Evolutionary conservation across 2,329 filamentous ascomycete species (phyloP), one percentile per base, ranked within the genome.

Genomic region (Alternaria postmessia): DNA sequence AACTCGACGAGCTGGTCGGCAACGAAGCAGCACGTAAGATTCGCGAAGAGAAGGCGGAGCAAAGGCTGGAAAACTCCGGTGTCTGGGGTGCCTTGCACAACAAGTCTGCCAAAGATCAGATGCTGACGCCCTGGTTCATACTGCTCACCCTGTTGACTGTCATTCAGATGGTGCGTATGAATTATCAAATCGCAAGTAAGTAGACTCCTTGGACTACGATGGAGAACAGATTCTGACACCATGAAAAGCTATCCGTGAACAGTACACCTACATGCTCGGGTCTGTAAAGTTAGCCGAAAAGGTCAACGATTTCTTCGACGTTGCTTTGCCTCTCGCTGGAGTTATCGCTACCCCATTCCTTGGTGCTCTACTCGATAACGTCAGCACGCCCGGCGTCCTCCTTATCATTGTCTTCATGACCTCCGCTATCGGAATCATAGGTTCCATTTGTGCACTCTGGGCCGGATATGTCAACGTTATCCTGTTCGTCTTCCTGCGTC

Each of bases 61-160:
- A 85, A 62, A 89, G 88, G 67, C 89, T 90, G 53, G 83, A 86
- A 52, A 85, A 84, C 4, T 91, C 88, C 28, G 92, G 91, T 12
- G 91, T 96, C 39, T 96, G 92, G 91, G 93, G 93, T 43, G 89
- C 90, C 24, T 85, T 96, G 81, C 93, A 97, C 75, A 88, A 88
- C 57, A 84, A 85, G 68, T 86, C 89, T 1, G 90, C 91, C 1
- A 74, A 84, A 42, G 82, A 91, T 69, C 93, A 97, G 80, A 90
- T 96, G 71, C 77, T 82, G 14, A 92, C 90, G 5, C 90, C 89
- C 0, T 96, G 92, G 92, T 96, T 94, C 75, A 82, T 92, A 34
- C 84, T 96, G 38, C 91, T 96, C 69, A 91, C 91, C 5, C 79
- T 93, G 20, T 94, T 96, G 76, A 96, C 92, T 3, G 78, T 85